Evolutionary conservation across 2,329 filamentous ascomycete genomes (phyloP).

Genomic region (Periconia digitata): DNA sequence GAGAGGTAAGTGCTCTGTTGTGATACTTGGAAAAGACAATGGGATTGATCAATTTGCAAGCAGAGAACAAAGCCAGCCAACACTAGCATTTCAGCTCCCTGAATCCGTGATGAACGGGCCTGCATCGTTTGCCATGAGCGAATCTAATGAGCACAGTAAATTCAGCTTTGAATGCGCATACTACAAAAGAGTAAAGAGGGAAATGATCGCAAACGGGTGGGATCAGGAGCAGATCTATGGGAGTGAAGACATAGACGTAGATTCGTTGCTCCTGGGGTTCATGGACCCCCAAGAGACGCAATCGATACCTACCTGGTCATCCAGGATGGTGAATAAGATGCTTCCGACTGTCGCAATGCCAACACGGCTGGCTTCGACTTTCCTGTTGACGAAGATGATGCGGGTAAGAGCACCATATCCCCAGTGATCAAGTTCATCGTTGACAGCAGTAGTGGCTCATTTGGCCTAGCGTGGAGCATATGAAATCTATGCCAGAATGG

Average conservation of each 20-base stretch:
- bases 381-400: constrained; percentile 39
- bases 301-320: constrained; percentile 36
- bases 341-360: constrained; percentile 27
- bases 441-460: constrained; percentile 34
- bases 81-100: constrained; percentile 23
- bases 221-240: constrained; percentile 36
- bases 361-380: constrained; percentile 34
- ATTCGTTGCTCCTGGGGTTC: constrained; percentile 37
- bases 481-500: constrained; percentile 40
- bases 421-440: background rate
- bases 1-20: constrained; percentile 26
- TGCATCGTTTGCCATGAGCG: constrained; percentile 21
- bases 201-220: constrained; percentile 37
- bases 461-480: constrained; percentile 40
- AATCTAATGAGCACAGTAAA: constrained; percentile 25
- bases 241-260: constrained; percentile 36
- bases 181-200: constrained; percentile 34
- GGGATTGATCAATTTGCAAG: constrained; percentile 24
- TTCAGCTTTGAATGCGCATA: constrained; percentile 39
- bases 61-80: constrained; percentile 36
- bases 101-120: constrained; percentile 22
- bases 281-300: constrained; percentile 36
- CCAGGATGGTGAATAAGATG: constrained; percentile 34
- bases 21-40: constrained; percentile 1
- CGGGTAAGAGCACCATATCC: constrained; percentile 24